These are phyloP conservation scores for Tetradesmus lagerheimii DNA, from an alignment of 139 green algal genomes.

Conservation along the genomic window DNA sequence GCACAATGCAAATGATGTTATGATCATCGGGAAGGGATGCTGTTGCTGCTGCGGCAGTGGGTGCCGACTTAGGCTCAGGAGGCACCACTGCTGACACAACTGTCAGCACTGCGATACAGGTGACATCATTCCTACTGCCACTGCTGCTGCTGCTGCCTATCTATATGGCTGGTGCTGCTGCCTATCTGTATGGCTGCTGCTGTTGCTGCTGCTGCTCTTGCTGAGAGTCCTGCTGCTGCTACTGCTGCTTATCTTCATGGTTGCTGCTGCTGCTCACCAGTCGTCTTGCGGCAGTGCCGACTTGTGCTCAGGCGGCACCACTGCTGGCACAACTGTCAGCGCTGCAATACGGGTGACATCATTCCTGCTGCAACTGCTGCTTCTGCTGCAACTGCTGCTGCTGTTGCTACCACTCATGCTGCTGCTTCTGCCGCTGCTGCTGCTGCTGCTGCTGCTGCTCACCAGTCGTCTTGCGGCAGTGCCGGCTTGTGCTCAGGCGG, in stretches of 20 bases:
- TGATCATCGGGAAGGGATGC: too few relatives aligned
- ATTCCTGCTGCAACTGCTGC: slow-evolving; percentile 1
- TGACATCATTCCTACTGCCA: too few relatives aligned
- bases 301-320: slow-evolving; percentile 83
- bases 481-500: too few relatives aligned
- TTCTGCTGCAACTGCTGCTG: not conserved
- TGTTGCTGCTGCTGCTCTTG: not conserved
- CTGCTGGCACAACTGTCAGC: slow-evolving; percentile 75
- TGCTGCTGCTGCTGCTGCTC: not conserved
- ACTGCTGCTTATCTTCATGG: slow-evolving; percentile 67
- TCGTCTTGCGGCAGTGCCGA: slow-evolving; percentile 78
- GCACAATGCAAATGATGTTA: not conserved
- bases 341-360: too few relatives aligned
- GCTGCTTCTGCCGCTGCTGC: not conserved
- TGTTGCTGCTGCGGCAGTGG: slow-evolving; percentile 58
- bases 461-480: slow-evolving; percentile 79
- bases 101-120: too few relatives aligned
- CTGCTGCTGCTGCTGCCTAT: slow-evolving; percentile 25
- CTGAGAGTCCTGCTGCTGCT: not conserved
- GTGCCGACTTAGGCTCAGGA: slow-evolving; percentile 69
- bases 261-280: slow-evolving; percentile 66
- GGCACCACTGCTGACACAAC: slow-evolving; percentile 84
- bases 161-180: not conserved
- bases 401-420: not conserved
- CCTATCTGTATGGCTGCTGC: slow-evolving; percentile 13